Evolutionary conservation across 75 land plant species (phyloP), one percentile per base, ranked within the genome.

Genomic region (Isoetes taiwanensis): DNA sequence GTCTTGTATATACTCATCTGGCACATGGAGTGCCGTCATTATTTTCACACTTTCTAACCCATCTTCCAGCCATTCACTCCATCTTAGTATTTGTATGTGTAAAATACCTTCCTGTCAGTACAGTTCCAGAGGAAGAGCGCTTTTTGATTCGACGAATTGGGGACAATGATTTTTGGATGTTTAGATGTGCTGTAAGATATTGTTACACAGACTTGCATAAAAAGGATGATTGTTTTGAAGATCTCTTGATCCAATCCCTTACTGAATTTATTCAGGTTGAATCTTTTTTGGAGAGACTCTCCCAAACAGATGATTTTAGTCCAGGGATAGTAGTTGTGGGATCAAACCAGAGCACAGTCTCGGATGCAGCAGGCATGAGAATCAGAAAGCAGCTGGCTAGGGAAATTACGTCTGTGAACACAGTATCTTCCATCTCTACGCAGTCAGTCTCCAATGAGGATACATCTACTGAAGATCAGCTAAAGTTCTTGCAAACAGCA

Each of bases 1-100:
- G 81, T 53, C 76, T 84, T 55, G 77, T 84, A 58, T 84, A 78
- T 58, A 78, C 68, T 23, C 73, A 81, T 28, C 57, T 76, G 12
- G 69, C 71, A 30, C 66, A 71, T 53, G 90, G 90, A 0, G 34
- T 85, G 0, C 74, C 84, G 11, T 81, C 90, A 2, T 63, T 85
- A 19, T 56, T 85, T 25, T 64, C 67, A 11, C 90, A 85, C 52
- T 85, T 46, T 16, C 50, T 46, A 19, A 46, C 50, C 8, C 50
- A 46, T 23, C 23, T 46, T 46, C 50, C 50, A 46, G 50, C 50
- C 25, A 46, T 46, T n/a, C 50, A 46, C 50, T 46, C 50, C 5
- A 46, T 46, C 4, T 23, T 46, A 6, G 25, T 46, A 23, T 46
- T 46, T n/a, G 50, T 46, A 6, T 46, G 50, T n/a, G 50, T 46